phyloP scores from a whole-genome alignment of 1,284 basidiomycete species.

The Mycena citricolor region DNA sequence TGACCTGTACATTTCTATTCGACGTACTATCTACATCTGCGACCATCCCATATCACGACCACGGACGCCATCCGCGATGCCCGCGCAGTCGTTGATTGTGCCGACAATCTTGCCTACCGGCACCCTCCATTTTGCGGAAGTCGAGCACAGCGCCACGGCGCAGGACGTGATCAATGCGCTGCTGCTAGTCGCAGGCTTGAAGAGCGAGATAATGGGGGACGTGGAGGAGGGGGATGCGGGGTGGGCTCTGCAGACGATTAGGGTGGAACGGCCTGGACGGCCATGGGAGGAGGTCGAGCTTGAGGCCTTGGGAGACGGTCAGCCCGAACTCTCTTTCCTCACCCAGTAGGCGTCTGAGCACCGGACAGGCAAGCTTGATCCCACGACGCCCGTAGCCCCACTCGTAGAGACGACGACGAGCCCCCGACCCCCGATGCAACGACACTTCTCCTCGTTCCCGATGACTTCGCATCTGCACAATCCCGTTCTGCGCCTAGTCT shows the following conservation, averaged over 20 bases:
- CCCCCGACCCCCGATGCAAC: slow-evolving; percentile 39
- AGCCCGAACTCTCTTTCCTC: slow-evolving; percentile 27
- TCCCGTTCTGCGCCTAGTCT: slow-evolving; percentile 70
- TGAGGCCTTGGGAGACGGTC: slow-evolving; percentile 62
- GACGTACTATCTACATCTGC: too few relatives aligned
- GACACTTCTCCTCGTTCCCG: slow-evolving; percentile 72
- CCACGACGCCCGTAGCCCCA: slow-evolving; percentile 48
- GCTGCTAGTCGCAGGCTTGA: slow-evolving; percentile 46
- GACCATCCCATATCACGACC: too few relatives aligned
- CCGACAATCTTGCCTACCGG: slow-evolving; percentile 60
- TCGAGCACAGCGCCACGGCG: slow-evolving; percentile 50
- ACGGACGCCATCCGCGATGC: slow-evolving; percentile 28
- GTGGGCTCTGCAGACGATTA: slow-evolving; percentile 69
- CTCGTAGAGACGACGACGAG: slow-evolving; percentile 44
- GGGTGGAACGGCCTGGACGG: slow-evolving; percentile 56
- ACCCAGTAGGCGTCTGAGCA: slow-evolving; percentile 10
- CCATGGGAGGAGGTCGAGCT: slow-evolving; percentile 72
- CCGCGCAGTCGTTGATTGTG: slow-evolving; percentile 47
- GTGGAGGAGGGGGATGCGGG: slow-evolving; percentile 51
- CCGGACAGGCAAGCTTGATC: slow-evolving; percentile 50
- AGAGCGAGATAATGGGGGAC: slow-evolving; percentile 54
- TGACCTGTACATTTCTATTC: too few relatives aligned
- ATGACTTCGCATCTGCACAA: slow-evolving; percentile 70
- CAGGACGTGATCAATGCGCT: slow-evolving; percentile 60
- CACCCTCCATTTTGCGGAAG: slow-evolving; percentile 61